Evolutionary conservation across 2,329 filamentous ascomycete genomes (phyloP).

Genomic region (Bipolaris cookei): DNA sequence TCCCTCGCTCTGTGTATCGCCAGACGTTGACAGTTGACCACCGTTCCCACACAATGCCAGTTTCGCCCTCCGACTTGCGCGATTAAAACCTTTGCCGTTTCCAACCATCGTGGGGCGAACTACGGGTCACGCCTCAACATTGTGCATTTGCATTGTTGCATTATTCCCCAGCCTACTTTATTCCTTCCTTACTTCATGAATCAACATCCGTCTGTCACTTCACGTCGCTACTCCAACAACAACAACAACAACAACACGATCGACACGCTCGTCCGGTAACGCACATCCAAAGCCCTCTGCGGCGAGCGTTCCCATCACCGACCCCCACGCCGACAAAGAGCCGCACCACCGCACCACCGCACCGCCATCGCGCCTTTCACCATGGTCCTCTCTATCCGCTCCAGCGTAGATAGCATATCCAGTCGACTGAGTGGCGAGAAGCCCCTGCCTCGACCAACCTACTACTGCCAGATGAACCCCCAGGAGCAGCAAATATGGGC

Average conservation of each 20-base stretch:
- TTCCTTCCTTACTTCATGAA: background rate
- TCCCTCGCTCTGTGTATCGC: slow-evolving; percentile 1
- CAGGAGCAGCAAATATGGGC: slow-evolving; percentile 26
- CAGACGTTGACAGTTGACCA: slow-evolving; percentile 2
- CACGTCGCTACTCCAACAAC: background rate
- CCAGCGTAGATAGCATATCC: slow-evolving; percentile 18
- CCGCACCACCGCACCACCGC: background rate
- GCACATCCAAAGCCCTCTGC: slow-evolving; percentile 8
- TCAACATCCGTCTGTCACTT: background rate
- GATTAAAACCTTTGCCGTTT: slow-evolving; percentile 10
- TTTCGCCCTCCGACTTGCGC: slow-evolving; percentile 10
- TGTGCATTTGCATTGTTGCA: slow-evolving; percentile 11
- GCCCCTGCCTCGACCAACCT: slow-evolving; percentile 24
- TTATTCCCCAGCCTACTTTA: background rate
- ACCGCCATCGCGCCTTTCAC: slow-evolving; percentile 7
- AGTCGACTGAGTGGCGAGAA: slow-evolving; percentile 27
- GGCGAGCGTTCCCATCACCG: slow-evolving; percentile 5
- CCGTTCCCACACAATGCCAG: slow-evolving; percentile 12
- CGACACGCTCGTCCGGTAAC: slow-evolving; percentile 10
- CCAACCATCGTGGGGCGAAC: slow-evolving; percentile 8
- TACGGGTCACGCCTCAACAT: slow-evolving; percentile 8
- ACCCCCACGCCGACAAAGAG: slow-evolving; percentile 1
- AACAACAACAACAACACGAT: background rate
- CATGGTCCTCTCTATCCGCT: slow-evolving; percentile 20
- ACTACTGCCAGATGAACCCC: slow-evolving; percentile 31